These are phyloP conservation scores for Chlamydomonas eustigma DNA, from an alignment of 139 green algal species.

Conservation along the genomic window DNA sequence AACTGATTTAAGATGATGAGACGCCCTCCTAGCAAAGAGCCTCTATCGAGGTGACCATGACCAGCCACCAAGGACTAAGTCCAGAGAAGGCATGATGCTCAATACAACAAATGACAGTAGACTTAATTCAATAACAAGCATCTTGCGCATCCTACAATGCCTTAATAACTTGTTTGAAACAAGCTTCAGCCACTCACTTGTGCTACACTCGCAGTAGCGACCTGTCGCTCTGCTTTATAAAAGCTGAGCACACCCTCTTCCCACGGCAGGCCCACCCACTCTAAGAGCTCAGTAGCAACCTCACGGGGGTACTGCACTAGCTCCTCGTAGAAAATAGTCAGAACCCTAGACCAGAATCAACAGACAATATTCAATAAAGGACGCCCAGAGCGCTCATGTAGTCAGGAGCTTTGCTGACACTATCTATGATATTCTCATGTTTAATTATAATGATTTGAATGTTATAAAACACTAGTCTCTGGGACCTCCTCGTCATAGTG, in stretches of 20 bases:
- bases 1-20: no score
- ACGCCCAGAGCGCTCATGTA: no score
- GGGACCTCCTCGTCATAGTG: no score
- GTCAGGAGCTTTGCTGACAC: no score
- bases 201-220: constrained; percentile 63
- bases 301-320: constrained; percentile 13
- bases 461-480: no score
- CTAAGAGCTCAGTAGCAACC: constrained; percentile 34
- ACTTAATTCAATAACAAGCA: background rate
- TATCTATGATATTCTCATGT: no score
- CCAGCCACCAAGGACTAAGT: no score
- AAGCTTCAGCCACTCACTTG: constrained; percentile 33
- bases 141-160: background rate
- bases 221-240: constrained; percentile 14
- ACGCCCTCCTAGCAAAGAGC: no score
- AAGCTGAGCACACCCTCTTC: constrained; percentile 21
- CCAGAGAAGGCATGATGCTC: constrained; percentile 44
- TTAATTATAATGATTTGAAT: no score
- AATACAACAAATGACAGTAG: constrained; percentile 56
- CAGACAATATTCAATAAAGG: no score
- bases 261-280: constrained; percentile 55
- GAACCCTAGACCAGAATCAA: background rate
- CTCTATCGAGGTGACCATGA: no score
- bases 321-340: constrained; percentile 37
- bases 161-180: background rate